phyloP scores from a whole-genome alignment of 2,329 filamentous ascomycete species.

The Madurella mycetomatis region DNA sequence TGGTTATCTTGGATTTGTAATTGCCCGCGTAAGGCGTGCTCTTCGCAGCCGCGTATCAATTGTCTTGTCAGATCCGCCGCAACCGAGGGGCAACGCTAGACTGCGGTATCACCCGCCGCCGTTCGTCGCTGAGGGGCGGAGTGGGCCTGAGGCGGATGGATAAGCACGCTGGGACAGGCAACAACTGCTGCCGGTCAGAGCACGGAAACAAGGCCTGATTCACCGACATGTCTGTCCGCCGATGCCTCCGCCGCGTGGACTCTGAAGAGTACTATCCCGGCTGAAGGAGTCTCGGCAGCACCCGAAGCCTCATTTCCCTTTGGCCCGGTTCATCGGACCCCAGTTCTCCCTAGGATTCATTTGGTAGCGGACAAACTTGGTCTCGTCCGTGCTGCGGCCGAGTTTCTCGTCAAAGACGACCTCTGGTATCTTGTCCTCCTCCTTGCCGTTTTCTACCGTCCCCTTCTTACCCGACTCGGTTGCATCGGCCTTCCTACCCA shows the following conservation, averaged over 20 bases:
- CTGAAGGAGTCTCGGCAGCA: too few species aligned
- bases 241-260: too few species aligned
- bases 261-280: too few species aligned
- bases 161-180: not conserved
- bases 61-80: slow-evolving; percentile 7
- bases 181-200: too few species aligned
- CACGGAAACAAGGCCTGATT: not conserved
- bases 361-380: slow-evolving; percentile 80
- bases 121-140: not conserved
- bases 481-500: slow-evolving; percentile 30
- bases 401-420: slow-evolving; percentile 72
- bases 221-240: too few species aligned
- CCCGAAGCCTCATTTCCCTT: slow-evolving; percentile 46
- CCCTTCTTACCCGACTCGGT: slow-evolving; percentile 29
- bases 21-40: not conserved
- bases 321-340: slow-evolving; percentile 71
- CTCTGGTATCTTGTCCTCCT: slow-evolving; percentile 31
- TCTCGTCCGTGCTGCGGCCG: slow-evolving; percentile 63
- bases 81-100: slow-evolving; percentile 7
- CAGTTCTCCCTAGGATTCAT: slow-evolving; percentile 87
- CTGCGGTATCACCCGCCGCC: slow-evolving; percentile 22
- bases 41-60: not conserved
- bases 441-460: slow-evolving; percentile 16
- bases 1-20: not conserved
- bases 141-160: slow-evolving; percentile 6